Percentiles rank a stretch among this genome's conserved stretches.
Evolutionary conservation across 2,329 filamentous ascomycete genomes (phyloP).

Genomic region (Thelonectria blattea): DNA sequence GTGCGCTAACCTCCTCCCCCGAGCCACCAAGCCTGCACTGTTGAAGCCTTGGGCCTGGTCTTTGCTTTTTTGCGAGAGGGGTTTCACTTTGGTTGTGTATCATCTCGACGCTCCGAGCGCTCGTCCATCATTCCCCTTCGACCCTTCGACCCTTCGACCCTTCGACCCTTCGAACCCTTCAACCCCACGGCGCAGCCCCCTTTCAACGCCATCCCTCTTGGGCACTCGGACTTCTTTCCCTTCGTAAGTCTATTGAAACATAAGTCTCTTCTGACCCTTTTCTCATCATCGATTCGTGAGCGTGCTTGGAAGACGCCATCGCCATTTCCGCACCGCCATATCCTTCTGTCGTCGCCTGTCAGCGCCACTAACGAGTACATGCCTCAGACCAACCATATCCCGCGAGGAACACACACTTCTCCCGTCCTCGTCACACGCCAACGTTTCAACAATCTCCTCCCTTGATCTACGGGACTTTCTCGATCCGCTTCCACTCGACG

Average conservation of each 20-base stretch:
- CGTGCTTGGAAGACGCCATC: slow-evolving; percentile 17
- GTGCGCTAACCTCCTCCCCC: slow-evolving; percentile 27
- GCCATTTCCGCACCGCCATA: slow-evolving; percentile 20
- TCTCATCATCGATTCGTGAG: slow-evolving; percentile 16
- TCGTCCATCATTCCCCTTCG: slow-evolving; percentile 11
- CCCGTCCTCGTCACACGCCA: slow-evolving; percentile 27
- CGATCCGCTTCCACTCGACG: slow-evolving; percentile 21
- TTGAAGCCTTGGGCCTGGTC: slow-evolving; percentile 21
- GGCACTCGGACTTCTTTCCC: slow-evolving; percentile 15
- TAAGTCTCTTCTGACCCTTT: slow-evolving; percentile 17
- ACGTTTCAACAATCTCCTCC: slow-evolving; percentile 31
- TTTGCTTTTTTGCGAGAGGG: slow-evolving; percentile 39
- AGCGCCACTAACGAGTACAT: slow-evolving; percentile 30
- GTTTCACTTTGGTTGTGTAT: slow-evolving; percentile 37
- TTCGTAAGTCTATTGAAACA: slow-evolving; percentile 17
- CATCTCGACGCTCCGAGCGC: slow-evolving; percentile 28
- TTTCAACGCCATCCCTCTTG: no score
- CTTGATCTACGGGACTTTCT: slow-evolving; percentile 27
- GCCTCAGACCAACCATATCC: slow-evolving; percentile 28
- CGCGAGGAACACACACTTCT: slow-evolving; percentile 25
- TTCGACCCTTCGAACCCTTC: slow-evolving; percentile 20
- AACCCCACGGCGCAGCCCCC: no score
- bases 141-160: slow-evolving; percentile 32
- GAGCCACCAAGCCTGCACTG: slow-evolving; percentile 29
- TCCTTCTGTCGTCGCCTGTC: slow-evolving; percentile 22